phyloP scores from a whole-genome alignment of 176 grass and related monocot genomes.

The Typha latifolia region DNA sequence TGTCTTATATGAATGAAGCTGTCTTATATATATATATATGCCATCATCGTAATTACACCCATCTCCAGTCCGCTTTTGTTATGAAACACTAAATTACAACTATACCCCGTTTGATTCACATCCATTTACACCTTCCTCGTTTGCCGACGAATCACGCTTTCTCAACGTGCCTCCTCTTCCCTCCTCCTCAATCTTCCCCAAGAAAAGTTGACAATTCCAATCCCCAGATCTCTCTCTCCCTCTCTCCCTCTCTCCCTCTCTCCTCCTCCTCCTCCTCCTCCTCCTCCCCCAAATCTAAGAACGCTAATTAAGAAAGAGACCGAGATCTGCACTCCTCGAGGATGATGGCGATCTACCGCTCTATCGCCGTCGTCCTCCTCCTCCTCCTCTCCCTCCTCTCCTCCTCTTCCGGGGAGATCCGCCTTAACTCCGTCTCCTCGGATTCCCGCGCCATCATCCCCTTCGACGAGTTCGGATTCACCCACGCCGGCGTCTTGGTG shows the following conservation, averaged over 20 bases:
- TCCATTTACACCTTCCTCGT: constrained; percentile 5
- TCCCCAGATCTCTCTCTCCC: background rate
- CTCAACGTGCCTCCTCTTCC: constrained; percentile 10
- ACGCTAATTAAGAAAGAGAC: background rate
- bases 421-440: constrained; percentile 40
- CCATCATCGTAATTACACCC: too few relatives aligned
- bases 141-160: constrained; percentile 38
- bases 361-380: constrained; percentile 12
- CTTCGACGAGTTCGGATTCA: constrained; percentile 91
- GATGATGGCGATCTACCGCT: constrained; percentile 20
- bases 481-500: constrained; percentile 61
- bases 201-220: background rate
- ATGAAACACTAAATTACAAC: too few relatives aligned
- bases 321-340: background rate
- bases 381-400: constrained; percentile 14
- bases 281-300: constrained; percentile 12
- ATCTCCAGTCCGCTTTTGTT: too few relatives aligned
- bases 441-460: constrained; percentile 85
- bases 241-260: constrained; percentile 11
- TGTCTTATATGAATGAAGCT: too few relatives aligned
- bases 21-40: too few relatives aligned
- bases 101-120: background rate
- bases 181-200: background rate
- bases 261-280: background rate
- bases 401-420: constrained; percentile 56